Evolutionary conservation across 2,329 filamentous ascomycete genomes (phyloP).

Genomic region (Sclerotinia glacialis): DNA sequence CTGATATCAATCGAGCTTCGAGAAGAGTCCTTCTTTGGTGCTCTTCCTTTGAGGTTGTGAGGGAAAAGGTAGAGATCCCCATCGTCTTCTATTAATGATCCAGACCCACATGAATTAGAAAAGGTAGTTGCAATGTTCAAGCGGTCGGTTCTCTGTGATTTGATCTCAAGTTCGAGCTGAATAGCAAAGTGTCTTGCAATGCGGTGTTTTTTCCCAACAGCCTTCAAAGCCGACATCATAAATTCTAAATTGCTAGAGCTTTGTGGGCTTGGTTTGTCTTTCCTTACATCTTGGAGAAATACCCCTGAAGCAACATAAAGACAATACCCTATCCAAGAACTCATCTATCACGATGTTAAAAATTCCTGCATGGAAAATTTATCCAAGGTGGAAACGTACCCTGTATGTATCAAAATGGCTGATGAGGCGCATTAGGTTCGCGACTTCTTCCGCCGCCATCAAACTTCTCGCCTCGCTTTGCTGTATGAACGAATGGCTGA

Average conservation of each 20-base stretch:
- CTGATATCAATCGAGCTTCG: conserved; percentile 1
- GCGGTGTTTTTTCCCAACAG: conserved; percentile 68
- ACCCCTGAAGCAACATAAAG: conserved; percentile 83
- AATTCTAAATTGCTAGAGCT: conserved; percentile 62
- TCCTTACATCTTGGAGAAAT: conserved; percentile 72
- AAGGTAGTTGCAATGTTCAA: not conserved
- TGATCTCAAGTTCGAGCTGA: conserved; percentile 79
- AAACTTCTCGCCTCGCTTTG: conserved; percentile 71
- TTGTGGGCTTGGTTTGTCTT: conserved; percentile 25
- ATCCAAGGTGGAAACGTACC: conserved; percentile 21
- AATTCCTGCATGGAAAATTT: not conserved
- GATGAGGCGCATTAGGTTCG: conserved; percentile 76
- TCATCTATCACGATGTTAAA: conserved; percentile 53
- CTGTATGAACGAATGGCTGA: conserved; percentile 63
- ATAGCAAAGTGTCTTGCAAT: conserved; percentile 82
- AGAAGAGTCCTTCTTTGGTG: not conserved
- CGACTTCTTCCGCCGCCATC: conserved; percentile 79
- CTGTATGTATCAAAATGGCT: conserved; percentile 63
- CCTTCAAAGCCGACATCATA: conserved; percentile 73
- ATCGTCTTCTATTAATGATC: not conserved
- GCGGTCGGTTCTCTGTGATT: conserved; percentile 39
- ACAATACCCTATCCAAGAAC: conserved; percentile 76
- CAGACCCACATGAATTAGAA: not conserved
- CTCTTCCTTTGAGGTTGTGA: not conserved
- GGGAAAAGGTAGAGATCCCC: not conserved